Conservation (phyloP, 2,329 filamentous ascomycete genomes). For the Raffaelea deltoideospora region DNA sequence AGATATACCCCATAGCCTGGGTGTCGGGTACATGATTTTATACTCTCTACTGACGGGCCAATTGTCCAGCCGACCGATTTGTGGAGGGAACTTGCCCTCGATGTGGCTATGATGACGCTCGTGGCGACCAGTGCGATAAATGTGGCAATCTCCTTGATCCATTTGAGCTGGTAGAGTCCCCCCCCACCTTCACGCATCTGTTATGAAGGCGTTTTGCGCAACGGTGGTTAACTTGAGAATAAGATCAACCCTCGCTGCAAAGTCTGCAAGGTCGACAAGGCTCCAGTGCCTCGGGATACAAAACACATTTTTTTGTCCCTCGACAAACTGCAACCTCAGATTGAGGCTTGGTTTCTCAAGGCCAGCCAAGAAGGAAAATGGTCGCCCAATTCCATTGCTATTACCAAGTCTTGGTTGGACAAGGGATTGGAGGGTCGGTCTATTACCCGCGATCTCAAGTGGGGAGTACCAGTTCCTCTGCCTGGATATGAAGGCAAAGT, state of each 20-base stretch:
- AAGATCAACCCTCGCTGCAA: slow-evolving; percentile 79
- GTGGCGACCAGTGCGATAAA: slow-evolving; percentile 49
- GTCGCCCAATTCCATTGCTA: slow-evolving; percentile 59
- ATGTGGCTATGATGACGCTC: slow-evolving; percentile 55
- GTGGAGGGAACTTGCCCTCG: slow-evolving; percentile 66
- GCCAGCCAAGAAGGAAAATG: slow-evolving; percentile 61
- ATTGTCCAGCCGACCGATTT: slow-evolving; percentile 61
- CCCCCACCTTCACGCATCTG: no score
- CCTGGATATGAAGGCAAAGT: slow-evolving; percentile 48
- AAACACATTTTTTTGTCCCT: slow-evolving; percentile 85
- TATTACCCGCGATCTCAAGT: slow-evolving; percentile 85
- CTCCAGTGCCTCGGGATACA: slow-evolving; percentile 68
- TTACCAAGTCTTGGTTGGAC: slow-evolving; percentile 67
- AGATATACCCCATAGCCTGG: slow-evolving; percentile 29
- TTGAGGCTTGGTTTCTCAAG: slow-evolving; percentile 63
- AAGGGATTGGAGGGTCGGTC: slow-evolving; percentile 75
- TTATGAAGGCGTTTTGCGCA: no score
- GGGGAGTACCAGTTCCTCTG: slow-evolving; percentile 53
- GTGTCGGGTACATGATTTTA: neutral
- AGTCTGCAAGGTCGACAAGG: slow-evolving; percentile 79
- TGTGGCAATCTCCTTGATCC: slow-evolving; percentile 60
- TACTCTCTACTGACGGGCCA: neutral
- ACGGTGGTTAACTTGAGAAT: no score
- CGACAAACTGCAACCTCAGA: slow-evolving; percentile 63
- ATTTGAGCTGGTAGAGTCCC: slow-evolving; percentile 39